Base-by-base conservation (phyloP, 2,329 filamentous ascomycete genomes). In the Calonectria hongkongensis region DNA sequence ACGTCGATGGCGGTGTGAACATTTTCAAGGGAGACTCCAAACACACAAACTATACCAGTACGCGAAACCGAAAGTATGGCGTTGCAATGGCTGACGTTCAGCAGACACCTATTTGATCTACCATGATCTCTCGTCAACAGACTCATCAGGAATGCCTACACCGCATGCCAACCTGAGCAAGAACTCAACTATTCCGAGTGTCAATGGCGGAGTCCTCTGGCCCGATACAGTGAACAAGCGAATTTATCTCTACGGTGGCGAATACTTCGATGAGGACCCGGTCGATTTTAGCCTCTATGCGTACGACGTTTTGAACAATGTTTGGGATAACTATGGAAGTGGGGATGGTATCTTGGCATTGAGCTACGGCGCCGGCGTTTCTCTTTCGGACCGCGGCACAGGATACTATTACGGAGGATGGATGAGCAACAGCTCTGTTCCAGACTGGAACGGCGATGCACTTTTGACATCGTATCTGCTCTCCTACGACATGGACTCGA, bases 361-460 rank as follows among this genome's bases (percentile, higher is more conserved):
- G 4, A 87, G 89, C 8, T 92, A 88, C 72, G 91, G 91, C 13
- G 90, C 90, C 15, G 89, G 90, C 15, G 86, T 88, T 15, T 86
- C 89, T 2, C 85, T 91, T 10, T 86, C 90, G 3, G 85, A 87
- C 43, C 84, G 87, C 2, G 91, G 89, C 10, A 83, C 89, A 68
- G 91, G 88, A 1, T 93, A 89, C 78, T 92, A 92, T 79, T 89
- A 90, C 73, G 92, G 92, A 54, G 92, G 92, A 50, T 93, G 89
- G 88, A 83, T 89, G 70, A 91, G 88, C 75, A 89, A 89, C 74
- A 81, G 81, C 51, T 90, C 89, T 0, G 84, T 87, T 1, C 83
- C 87, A 0, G 85, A 85, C 13, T 92, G 90, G 90, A 78, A 76
- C 8, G 81, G 79, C 16, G 79, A 84, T 8, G 84, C 86, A 2